These are phyloP conservation scores for Jackrogersella minutella DNA, from an alignment of 495 filamentous ascomycete species.

Conservation along the genomic window DNA sequence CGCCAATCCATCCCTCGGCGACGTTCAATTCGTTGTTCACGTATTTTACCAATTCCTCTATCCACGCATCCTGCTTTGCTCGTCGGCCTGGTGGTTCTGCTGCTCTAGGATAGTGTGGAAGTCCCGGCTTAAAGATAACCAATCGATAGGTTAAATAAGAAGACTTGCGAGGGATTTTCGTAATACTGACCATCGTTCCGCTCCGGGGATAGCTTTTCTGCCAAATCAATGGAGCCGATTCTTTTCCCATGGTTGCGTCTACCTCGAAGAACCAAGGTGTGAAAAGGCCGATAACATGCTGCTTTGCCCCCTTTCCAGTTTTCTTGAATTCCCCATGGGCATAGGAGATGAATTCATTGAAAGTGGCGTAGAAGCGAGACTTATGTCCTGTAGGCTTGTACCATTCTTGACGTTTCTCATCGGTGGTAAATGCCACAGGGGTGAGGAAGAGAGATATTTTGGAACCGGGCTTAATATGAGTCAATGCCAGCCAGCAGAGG, in stretches of 20 bases:
- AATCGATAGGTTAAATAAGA: background rate
- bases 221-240: constrained; percentile 12
- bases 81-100: background rate
- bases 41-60: background rate
- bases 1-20: background rate
- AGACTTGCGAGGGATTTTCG: background rate
- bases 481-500: constrained; percentile 21
- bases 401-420: constrained; percentile 23
- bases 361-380: constrained; percentile 32
- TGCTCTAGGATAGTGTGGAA: background rate
- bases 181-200: constrained; percentile 17
- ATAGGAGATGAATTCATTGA: constrained; percentile 24
- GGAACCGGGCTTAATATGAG: background rate
- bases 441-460: constrained; percentile 20
- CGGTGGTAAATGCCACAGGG: constrained; percentile 26
- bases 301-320: background rate
- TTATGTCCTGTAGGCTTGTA: constrained; percentile 20
- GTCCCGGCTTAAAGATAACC: constrained; percentile 15
- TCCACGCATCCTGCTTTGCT: constrained; percentile 13
- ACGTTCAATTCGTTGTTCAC: background rate
- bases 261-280: constrained; percentile 32
- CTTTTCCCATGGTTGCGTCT: background rate
- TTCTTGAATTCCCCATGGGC: constrained; percentile 10
- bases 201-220: constrained; percentile 7
- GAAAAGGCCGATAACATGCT: constrained; percentile 26